Base-by-base conservation (phyloP, 2,329 filamentous ascomycete genomes). In the Colletotrichum navitas region DNA sequence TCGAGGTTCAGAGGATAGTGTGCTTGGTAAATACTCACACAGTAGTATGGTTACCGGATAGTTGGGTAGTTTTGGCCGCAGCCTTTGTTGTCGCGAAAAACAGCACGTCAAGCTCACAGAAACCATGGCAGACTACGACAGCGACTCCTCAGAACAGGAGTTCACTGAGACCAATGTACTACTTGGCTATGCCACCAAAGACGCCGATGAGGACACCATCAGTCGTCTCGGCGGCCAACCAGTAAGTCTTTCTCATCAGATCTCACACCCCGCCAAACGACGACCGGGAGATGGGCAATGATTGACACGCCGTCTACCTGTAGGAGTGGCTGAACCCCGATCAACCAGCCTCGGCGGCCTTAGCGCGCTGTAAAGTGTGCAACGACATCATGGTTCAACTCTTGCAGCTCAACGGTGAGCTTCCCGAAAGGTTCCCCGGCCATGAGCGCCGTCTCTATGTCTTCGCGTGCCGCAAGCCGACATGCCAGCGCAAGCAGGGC, bases 361-460 rank as follows among this genome's bases (percentile, higher is more conserved):
- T 97, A 12, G 94, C 93, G 29, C 92, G 91, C 82, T 99, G 96
- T 85, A 94, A 93, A 82, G 88, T 93, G 75, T 99, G 96, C 89
- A 93, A 94, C 75, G 89, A 91, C 63, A 83, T 94, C 63, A 94
- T 98, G 89, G 91, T 90, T 1, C 87, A 98, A 14, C 88, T 99
- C 3, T 88, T 99, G 58, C 94, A 99, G 81, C 88, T 99, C 36
- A 94, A 99, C 81, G 95, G 90, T 77, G 94, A 98, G 79, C 87
- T 98, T 4, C 95, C 94, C 18, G 92, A 95, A 66, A 88, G 90
- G 60, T 98, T 97, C 78, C 93, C 94, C 1, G 90, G 91, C 67
- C 94, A 98, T 81, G 94, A 98, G 78, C 88, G 96, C 75, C 90
- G 95, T 73, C 80, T 99, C 24, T 98, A 98, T 78, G 86, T 99